phyloP scores from a whole-genome alignment of 2,329 filamentous ascomycete species.

The Daldinia eschscholtzii region DNA sequence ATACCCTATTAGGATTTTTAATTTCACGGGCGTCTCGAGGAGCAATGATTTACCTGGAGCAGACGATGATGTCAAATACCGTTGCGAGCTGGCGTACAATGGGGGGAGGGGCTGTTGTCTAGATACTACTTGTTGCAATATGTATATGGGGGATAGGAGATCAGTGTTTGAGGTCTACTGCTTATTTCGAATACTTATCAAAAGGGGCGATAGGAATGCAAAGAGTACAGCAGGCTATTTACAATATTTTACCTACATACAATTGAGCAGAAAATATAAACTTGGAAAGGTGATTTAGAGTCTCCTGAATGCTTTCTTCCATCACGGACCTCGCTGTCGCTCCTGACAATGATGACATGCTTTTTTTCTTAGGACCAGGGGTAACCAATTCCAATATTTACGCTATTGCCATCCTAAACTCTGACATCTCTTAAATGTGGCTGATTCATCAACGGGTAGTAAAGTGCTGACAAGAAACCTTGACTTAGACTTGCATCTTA shows the following conservation, averaged over 20 bases:
- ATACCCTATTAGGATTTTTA: constrained; percentile 36
- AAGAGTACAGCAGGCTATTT: constrained; percentile 5
- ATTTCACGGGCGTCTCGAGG: constrained; percentile 34
- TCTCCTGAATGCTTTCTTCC: constrained; percentile 13
- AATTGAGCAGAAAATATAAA: constrained; percentile 31
- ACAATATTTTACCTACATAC: constrained; percentile 10
- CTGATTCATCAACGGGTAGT: constrained; percentile 28
- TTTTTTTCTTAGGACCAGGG: not conserved
- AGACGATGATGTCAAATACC: constrained; percentile 24
- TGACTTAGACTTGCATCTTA: constrained; percentile 29
- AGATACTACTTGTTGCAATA: constrained; percentile 3
- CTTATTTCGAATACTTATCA: constrained; percentile 33
- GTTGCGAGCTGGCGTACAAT: constrained; percentile 21
- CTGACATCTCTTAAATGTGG: constrained; percentile 13
- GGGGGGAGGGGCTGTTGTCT: not conserved
- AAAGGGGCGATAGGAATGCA: constrained; percentile 4
- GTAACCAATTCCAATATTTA: not conserved
- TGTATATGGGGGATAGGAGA: constrained; percentile 20
- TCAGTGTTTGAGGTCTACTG: constrained; percentile 11
- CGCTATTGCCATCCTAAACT: not conserved
- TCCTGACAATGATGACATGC: not conserved
- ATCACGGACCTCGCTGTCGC: not conserved
- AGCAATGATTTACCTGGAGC: constrained; percentile 33
- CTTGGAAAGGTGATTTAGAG: constrained; percentile 15
- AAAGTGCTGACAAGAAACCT: constrained; percentile 37